Base-by-base conservation (phyloP, 306 rosid species). In the Albizia julibrissin region DNA sequence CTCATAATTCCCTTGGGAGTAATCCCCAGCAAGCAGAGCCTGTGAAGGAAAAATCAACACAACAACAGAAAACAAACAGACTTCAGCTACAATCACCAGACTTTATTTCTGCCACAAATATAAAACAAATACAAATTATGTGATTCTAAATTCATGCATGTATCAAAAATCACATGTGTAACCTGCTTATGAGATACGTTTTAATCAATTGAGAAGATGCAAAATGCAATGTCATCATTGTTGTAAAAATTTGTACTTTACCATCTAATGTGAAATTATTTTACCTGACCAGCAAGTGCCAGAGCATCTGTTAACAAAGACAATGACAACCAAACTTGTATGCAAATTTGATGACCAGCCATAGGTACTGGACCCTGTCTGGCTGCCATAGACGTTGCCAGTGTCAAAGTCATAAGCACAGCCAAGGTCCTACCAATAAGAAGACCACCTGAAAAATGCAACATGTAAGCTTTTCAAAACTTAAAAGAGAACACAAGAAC, bases 241-340 rank as follows among this genome's bases (percentile, higher is more conserved):
- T 76, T 62, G 69, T 66, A 43, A 79, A 75, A 42, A 79, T 34
- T 21, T 27, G n/a, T 47, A 37, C 49, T 68, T 49, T 77, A 76
- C 37, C 80, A 39, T 58, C 70, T 50, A 33, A 37, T 39, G 59
- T 49, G 73, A 69, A 24, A 87, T 69, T 78, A 68, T 21, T 86
- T 72, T 81, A 91, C 98, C 97, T 95, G 98, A 79, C 94, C 98
- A 88, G 99, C 92, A 81, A 95, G 94, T 5, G 99, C 98, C 76
- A 95, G 78, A 50, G 97, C 98, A 91, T 95, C 99, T 21, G 91
- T 95, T 79, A 95, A 92, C 90, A 95, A 84, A 77, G 99, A 95
- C 65, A 92, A 46, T 43, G 98, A 92, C 92, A 93, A 67, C 99
- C 99, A 93, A 86, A 93, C 93, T 91, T 95, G 82, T 80, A 91